Percentiles rank a stretch among this genome's conserved stretches.
Evolutionary conservation across 2,329 filamentous ascomycete genomes (phyloP).

Genomic region (Ceratocystis diversiconidia): DNA sequence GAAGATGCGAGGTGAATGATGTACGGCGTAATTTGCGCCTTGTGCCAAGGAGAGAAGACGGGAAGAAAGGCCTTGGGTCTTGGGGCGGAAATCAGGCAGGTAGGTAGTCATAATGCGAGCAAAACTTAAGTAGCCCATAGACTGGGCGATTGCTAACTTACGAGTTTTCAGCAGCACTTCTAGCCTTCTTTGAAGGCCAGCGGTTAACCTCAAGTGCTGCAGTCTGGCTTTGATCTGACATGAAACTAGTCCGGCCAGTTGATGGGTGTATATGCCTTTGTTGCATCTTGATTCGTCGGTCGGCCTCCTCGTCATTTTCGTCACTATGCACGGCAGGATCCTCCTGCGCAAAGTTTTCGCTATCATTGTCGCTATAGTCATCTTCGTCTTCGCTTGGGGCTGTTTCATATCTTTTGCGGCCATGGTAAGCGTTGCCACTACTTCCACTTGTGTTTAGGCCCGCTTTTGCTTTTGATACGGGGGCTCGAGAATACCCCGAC

Average conservation of each 20-base stretch:
- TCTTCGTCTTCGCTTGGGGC: conserved; percentile 15
- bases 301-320: conserved; percentile 1
- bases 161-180: not conserved
- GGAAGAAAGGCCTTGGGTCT: not conserved
- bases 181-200: not conserved
- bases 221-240: conserved; percentile 11
- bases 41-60: not conserved
- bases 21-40: not conserved
- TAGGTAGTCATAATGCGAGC: not conserved
- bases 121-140: not conserved
- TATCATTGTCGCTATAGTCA: conserved; percentile 9
- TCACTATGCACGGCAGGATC: conserved; percentile 1
- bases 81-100: not conserved
- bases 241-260: conserved; percentile 6
- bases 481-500: not conserved
- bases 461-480: not conserved
- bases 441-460: not conserved
- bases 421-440: not conserved
- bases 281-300: conserved; percentile 4
- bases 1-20: not conserved
- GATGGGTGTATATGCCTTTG: conserved; percentile 9
- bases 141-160: not conserved
- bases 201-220: conserved; percentile 3
- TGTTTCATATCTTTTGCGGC: conserved; percentile 6
- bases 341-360: conserved; percentile 6